Evolutionary conservation across 2,329 filamentous ascomycete genomes (phyloP), one percentile per base, ranked within the genome.

Genomic region (Onygenales sp.): DNA sequence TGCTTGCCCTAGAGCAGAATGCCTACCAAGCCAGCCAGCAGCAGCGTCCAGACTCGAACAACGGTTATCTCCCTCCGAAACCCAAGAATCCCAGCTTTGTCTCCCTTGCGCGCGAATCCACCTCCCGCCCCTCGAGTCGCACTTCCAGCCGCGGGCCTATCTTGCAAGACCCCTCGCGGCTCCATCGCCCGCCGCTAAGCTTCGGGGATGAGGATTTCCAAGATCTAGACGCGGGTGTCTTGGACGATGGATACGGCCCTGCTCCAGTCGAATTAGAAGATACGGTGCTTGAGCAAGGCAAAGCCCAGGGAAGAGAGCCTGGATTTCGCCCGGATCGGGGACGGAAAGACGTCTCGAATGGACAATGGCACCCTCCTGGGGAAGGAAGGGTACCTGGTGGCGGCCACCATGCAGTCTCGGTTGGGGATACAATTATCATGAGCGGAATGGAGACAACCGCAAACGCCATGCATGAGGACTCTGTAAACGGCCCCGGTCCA

Each of bases 1-100:
- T 74, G 49, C 63, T 71, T 54, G 65, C 73, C 58, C 63, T 77
- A 42, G 74, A 76, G 58, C 66, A 75, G 54, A 64, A 70, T 61
- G 74, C 73, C n/a, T 67, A 67, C 51, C 64, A 64, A 54, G 71
- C 71, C n/a, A 74, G 70, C 2, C 73, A 73, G 58, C 62, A 58
- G 14, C 58, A 68, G 46, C 64, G 62, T 17, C 58, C 60, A 33
- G 57, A 47, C 13, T 49, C 52, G 51, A 55, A 39, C 42, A 48
- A 34, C 34, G 17, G 4, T 34, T 27, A 49, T 49, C 14, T n/a
- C 34, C 34, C 33, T 27, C 40, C 51, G 42, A 56, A 54, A 52
- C 52, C 48, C 21, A 14, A 42, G 14, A 39, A 42, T 17, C 34
- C 36, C 34, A 36, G 32, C 49, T 44, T 47, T n/a, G 17, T 34